Evolutionary conservation across 495 filamentous ascomycete genomes (phyloP), one percentile per base, ranked within the genome.

Genomic region (Xylaria sp.): DNA sequence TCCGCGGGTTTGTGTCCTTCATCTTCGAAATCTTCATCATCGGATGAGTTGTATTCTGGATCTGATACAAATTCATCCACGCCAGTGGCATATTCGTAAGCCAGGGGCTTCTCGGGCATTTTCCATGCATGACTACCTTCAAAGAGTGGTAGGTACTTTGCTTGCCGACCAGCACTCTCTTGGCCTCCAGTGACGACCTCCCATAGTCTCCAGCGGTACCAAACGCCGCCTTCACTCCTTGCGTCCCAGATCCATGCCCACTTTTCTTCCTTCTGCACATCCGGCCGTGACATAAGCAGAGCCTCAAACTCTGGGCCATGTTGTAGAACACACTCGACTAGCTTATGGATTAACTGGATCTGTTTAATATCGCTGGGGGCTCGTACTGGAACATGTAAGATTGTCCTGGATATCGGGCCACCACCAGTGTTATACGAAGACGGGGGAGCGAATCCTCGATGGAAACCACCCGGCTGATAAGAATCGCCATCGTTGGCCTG

Each of bases 211-310:
- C 93, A 98, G 19, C 95, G 89, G 80, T 97, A 98, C 83, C 92
- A 98, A 5, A 95, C 87, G 8, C 92, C 93, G 8, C 90, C 91
- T 62, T 89, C 80, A 73, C 92, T 93, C 61, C 93, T 86, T 35
- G 95, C 85, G 80, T 99, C 92, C 91, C 92, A 99, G 4, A 99
- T 80, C 92, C 93, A 99, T 0, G 93, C 92, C 90, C 94, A 99
- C 76, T 91, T 94, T 73, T 95, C 92, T 46, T 97, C 92, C 31
- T 81, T 84, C 72, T 95, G 93, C 2, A 98, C 92, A 46, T 92
- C 89, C 0, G 89, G 90, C 21, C 91, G 85, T 44, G 88, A 91
- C 96, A 98, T 98, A 3, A 99, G 87, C 1, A 97, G 85, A 5
- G 95, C 95, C 76, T 99, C 96, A 68, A 98, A 97, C 78, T 97